Percentiles rank a stretch among this genome's conserved stretches.
phyloP scores from a whole-genome alignment of 1,139 yeast genomes.

The Diutina sp. region DNA sequence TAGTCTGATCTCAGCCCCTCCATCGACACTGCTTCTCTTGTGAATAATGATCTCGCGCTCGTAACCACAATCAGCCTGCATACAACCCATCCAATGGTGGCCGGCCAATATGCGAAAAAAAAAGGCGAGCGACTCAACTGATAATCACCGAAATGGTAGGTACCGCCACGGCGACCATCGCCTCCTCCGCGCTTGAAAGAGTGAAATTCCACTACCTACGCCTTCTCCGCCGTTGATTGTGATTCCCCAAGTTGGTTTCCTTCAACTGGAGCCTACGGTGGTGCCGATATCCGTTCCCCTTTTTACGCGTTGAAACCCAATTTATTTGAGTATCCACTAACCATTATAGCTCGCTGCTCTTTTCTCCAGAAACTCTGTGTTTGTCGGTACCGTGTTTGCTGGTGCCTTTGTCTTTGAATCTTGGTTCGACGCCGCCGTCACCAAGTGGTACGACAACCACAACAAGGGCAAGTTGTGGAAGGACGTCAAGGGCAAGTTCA shows the following conservation, averaged over 20 bases:
- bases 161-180: neutral
- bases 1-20: neutral
- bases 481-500: constrained; percentile 65
- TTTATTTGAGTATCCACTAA: no score
- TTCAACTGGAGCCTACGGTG: neutral
- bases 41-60: neutral
- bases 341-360: constrained; percentile 30
- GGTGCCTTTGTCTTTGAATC: constrained; percentile 87
- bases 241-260: neutral
- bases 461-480: constrained; percentile 97
- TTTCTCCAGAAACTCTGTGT: constrained; percentile 88
- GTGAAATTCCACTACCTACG: neutral
- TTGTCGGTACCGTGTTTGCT: constrained; percentile 74
- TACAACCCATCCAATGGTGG: neutral
- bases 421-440: constrained; percentile 68
- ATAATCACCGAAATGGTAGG: neutral
- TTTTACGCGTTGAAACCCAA: neutral
- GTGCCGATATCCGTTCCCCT: neutral
- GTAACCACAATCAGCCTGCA: neutral
- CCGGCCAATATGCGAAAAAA: constrained; percentile 1
- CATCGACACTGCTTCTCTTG: no score
- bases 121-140: neutral
- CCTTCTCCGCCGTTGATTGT: neutral
- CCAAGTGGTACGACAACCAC: constrained; percentile 73
- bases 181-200: neutral